Base-by-base conservation (phyloP, 2,329 filamentous ascomycete species). In the Trichophyton benhamiae region DNA sequence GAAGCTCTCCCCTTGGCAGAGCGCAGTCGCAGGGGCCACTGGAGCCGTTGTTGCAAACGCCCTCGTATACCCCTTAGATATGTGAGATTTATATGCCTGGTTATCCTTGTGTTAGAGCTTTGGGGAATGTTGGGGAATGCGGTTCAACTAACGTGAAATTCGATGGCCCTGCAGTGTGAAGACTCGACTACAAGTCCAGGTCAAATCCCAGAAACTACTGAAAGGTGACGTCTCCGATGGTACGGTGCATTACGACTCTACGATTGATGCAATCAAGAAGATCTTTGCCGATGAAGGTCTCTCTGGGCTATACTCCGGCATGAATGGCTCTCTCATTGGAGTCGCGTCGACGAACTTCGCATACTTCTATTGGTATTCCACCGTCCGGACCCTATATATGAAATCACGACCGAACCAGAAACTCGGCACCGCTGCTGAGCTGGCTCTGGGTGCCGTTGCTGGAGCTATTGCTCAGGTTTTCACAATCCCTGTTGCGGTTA, bases 291-390 rank as follows among this genome's bases (percentile, higher is more conserved):
- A 85, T 60, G 94, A 99, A 67, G 94, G 94, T 36, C 61, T 94
- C 7, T 70, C 79, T 55, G 94, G 94, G 5, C 83, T 99, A 6
- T 99, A 99, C 70, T 85, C 88, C 59, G 94, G 94, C 63, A 91
- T 99, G 73, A 82, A 84, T 63, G 91, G 92, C 58, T 85, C 91
- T 3, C 79, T 99, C 17, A 78, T 97, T 59, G 94, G 94, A 60
- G 94, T 99, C 41, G 92, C 91, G 1, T 96, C 91, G 27, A 97
- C 92, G 59, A 99, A 99, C 75, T 99, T 99, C 72, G 94, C 94
- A 69, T 99, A 99, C 77, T 99, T 99, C 74, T 99, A 99, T 78
- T 97, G 92, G 91, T 97, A 97, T 74, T 92, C 90, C 3, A 77
- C 94, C 30, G 89, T 96, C 36, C 85, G 94, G 65, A 84, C 84